Base-by-base conservation (phyloP, 2,329 filamentous ascomycete genomes). In the Clarireedia hainanense region DNA sequence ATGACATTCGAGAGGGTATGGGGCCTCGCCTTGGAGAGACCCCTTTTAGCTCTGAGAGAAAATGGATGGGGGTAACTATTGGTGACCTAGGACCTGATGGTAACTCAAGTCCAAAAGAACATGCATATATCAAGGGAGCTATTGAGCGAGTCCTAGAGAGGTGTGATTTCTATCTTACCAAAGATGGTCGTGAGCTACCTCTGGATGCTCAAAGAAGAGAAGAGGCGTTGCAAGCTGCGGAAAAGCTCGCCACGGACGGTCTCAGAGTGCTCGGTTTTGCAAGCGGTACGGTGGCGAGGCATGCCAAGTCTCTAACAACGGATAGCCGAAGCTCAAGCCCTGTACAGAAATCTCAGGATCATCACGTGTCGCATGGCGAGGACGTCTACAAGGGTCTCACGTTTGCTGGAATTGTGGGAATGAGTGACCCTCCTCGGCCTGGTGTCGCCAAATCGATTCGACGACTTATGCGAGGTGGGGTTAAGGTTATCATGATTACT, bases 401-500 rank as follows among this genome's bases (percentile, higher is more conserved):
- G 4, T 97, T 99, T 75, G 88, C 91, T 36, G 94, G 94, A 4
- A 73, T 97, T 27, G 90, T 97, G 27, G 94, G 94, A 48, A 99
- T 99, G 92, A 96, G 90, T 63, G 94, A 99, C 69, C 94, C 94
- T 4, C 94, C 94, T 2, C 80, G 94, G 50, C 89, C 91, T 62
- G 91, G 91, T 45, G 94, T 99, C 7, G 88, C 90, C 63, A 85
- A 86, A 60, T 91, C 92, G 5, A 96, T 99, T 63, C 81, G 89
- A 63, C 86, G 88, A 59, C 76, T 99, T 55, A 92, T 97, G 86
- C 84, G 90, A 49, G 94, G 94, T 53, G 92, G 92, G 40, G 94
- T 99, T 60, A 94, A 91, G 70, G 89, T 99, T 48, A 95, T 99
- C 64, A 99, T 99, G 94, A 97, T 99, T 63, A 99, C 94, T 9